Evolutionary conservation across 805 yeast species (phyloP), one percentile per base, ranked within the genome.

Genomic region (Pichia heedii): DNA sequence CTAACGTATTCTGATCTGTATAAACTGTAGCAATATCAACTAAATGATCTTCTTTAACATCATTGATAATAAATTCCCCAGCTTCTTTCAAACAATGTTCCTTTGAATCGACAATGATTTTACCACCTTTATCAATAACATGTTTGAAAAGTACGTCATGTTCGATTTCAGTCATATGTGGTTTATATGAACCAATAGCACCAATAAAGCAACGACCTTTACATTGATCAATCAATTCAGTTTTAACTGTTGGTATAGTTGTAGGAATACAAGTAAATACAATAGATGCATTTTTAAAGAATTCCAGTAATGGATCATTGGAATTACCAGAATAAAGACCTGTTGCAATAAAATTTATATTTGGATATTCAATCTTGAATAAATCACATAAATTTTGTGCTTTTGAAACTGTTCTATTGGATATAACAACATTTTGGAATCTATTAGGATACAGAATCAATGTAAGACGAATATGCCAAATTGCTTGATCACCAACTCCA

Each of bases 111-210:
- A 79, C 83, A 6, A 80, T 58, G 26, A 80, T 68, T 43, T 68
- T 65, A 3, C 69, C 68, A 6, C 61, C 62, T 11, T 58, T 51
- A 1, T 50, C 47, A 16, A 70, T 57, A 45, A 69, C 56, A 4
- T 55, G 52, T 11, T 76, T 61, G 12, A 13, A 27, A 33, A 73
- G 60, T 2, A 62, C 59, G 22, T 60, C 61, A 9, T 61, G 63
- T 47, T 77, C 83, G 41, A 78, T 69, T 58, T 80, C 87, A 33
- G 66, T 66, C 86, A 80, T 79, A 47, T 73, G 71, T 13, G 84
- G 84, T 55, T 77, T 77, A 56, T 79, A 80, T 18, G 82, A 75
- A 1, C 87, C 87, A 52, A 80, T 79, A 27, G 79, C 61, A 15
- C 79, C 73, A 37, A 80, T 70, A 56, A 70, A 80, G 27, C 66